Evolutionary conservation across 805 yeast species (phyloP).

Genomic region (Yamadazyma paraphyllophila): DNA sequence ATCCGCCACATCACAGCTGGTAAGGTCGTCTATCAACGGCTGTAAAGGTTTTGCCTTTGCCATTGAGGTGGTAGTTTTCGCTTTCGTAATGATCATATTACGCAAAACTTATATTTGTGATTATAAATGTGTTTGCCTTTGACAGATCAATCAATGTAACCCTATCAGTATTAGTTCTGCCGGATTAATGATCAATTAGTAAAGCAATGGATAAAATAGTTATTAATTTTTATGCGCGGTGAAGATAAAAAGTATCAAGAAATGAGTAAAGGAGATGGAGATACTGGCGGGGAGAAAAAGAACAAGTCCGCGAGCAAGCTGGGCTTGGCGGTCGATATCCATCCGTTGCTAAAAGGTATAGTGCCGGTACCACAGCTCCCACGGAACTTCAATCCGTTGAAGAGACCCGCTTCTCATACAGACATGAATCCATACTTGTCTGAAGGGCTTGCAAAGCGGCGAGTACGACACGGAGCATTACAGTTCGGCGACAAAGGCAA

Average conservation of each 20-base stretch:
- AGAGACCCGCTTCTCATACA: conserved; percentile 21
- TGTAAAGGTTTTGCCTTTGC: conserved; percentile 30
- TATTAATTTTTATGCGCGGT: too few species aligned
- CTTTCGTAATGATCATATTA: conserved; percentile 22
- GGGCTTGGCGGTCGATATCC: conserved; percentile 35
- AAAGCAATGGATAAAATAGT: too few species aligned
- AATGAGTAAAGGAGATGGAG: too few species aligned
- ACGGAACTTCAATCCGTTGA: conserved; percentile 28
- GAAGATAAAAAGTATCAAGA: too few species aligned
- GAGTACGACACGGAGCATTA: conserved; percentile 34
- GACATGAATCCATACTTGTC: conserved; percentile 38
- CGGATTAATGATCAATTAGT: too few species aligned
- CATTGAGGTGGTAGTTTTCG: conserved; percentile 7
- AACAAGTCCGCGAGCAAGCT: too few species aligned
- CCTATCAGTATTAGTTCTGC: too few species aligned
- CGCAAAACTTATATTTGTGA: too few species aligned
- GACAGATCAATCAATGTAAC: too few species aligned
- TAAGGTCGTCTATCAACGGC: conserved; percentile 36
- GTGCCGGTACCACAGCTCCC: conserved; percentile 26
- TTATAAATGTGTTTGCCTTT: too few species aligned
- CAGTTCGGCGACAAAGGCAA: conserved; percentile 63
- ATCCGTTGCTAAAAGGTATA: conserved; percentile 33
- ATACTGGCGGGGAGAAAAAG: too few species aligned
- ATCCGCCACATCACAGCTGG: conserved; percentile 33
- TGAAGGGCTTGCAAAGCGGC: background rate